Percentiles rank a stretch among this genome's conserved stretches.
phyloP scores from a whole-genome alignment of 1,139 yeast species.

The Blastobotrys indianensis region DNA sequence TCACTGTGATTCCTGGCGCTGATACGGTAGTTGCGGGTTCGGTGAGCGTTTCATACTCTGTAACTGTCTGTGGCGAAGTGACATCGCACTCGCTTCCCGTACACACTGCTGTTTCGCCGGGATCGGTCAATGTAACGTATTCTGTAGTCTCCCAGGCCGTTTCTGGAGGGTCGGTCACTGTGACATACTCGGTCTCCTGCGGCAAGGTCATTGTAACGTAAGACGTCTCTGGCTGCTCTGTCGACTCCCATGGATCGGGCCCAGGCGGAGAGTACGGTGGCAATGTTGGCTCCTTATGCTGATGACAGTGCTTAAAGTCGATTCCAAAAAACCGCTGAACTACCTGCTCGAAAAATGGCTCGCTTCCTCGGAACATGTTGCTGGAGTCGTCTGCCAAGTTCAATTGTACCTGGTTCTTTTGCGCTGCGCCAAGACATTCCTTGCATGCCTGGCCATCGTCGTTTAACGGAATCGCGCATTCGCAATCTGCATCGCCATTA shows the following conservation, averaged over 20 bases:
- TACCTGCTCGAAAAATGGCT: conserved; percentile 21
- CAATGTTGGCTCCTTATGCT: conserved; percentile 5
- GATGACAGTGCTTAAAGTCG: conserved; percentile 7
- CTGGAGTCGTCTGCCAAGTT: conserved; percentile 19
- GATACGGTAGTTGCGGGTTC: no score
- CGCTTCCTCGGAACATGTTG: conserved; percentile 13
- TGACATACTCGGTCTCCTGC: not conserved
- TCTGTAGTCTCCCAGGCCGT: conserved; percentile 7
- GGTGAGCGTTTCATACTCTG: not conserved
- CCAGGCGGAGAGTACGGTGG: conserved; percentile 7
- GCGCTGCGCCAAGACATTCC: conserved; percentile 19
- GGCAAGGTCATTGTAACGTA: conserved; percentile 4
- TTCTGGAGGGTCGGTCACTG: not conserved
- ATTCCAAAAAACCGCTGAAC: conserved; percentile 21
- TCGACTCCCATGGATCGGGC: not conserved
- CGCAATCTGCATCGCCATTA: conserved; percentile 12
- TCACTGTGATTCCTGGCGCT: no score
- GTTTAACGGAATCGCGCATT: conserved; percentile 12
- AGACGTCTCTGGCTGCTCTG: not conserved
- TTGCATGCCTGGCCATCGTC: conserved; percentile 16
- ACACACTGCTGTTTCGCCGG: not conserved
- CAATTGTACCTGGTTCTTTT: conserved; percentile 16
- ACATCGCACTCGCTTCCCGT: no score
- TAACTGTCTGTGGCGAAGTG: not conserved
- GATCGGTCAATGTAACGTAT: not conserved